phyloP scores from a whole-genome alignment of 345 rosid genomes.

The Salix purpurea region DNA sequence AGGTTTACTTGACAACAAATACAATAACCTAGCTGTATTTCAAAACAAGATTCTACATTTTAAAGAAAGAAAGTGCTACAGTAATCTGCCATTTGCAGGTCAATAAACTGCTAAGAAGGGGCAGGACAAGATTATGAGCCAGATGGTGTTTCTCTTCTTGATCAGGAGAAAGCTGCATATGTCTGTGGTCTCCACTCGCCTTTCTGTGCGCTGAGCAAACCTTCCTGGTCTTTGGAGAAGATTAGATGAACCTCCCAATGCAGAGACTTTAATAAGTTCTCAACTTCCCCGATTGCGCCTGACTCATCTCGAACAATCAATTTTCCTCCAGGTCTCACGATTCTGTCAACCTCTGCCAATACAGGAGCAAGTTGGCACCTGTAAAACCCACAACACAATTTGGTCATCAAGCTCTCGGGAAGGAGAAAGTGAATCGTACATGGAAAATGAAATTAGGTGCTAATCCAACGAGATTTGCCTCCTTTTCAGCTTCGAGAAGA shows the following conservation, averaged over 20 bases:
- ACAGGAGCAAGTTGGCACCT: conserved; percentile 83
- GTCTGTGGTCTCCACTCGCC: conserved; percentile 77
- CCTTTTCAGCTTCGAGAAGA: conserved; percentile 69
- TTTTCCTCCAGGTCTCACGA: conserved; percentile 92
- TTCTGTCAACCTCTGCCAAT: conserved; percentile 86
- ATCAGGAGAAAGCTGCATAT: conserved; percentile 36
- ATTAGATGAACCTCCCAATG: conserved; percentile 77
- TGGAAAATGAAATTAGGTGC: background rate
- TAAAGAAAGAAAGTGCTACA: background rate
- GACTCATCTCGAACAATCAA: conserved; percentile 69
- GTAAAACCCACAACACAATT: background rate
- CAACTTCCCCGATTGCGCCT: conserved; percentile 56
- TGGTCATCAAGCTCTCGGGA: background rate
- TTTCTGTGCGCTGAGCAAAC: conserved; percentile 84
- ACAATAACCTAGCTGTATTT: background rate
- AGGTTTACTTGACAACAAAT: conserved; percentile 1
- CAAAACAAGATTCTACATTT: background rate
- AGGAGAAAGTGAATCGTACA: background rate
- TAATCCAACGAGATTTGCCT: conserved; percentile 32
- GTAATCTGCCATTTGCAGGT: background rate
- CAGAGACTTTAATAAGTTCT: conserved; percentile 69
- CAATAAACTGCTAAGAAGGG: background rate
- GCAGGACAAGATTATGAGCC: background rate
- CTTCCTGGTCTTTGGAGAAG: conserved; percentile 72
- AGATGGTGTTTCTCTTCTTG: background rate